Evolutionary conservation across 441 rosid species (phyloP).

Genomic region (Euphorbia corollata): DNA sequence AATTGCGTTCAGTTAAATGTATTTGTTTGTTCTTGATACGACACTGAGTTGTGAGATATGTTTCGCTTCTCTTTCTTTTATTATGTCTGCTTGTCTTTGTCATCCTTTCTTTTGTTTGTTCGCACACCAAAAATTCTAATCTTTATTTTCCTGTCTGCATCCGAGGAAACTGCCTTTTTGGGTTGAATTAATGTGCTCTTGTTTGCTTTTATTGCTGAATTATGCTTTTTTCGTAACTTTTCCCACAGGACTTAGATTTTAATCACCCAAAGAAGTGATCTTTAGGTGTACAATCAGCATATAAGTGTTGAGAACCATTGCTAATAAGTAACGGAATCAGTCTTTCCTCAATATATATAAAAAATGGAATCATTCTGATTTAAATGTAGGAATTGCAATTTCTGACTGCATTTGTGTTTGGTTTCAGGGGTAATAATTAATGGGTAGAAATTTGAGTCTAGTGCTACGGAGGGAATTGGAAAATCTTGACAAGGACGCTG

Average conservation of each 20-base stretch:
- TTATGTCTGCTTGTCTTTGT: neutral
- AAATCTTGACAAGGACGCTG: slow-evolving; percentile 86
- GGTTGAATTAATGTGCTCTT: too few species aligned
- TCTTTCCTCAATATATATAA: neutral
- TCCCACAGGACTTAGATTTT: neutral
- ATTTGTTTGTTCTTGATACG: neutral
- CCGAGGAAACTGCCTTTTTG: neutral
- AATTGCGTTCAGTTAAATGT: neutral
- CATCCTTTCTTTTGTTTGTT: neutral
- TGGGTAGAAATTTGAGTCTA: slow-evolving; percentile 77
- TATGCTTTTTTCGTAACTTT: neutral
- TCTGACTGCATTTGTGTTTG: slow-evolving; percentile 15
- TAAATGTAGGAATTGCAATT: neutral
- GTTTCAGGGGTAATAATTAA: slow-evolving; percentile 31
- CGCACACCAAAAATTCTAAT: neutral
- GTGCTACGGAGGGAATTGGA: slow-evolving; percentile 62
- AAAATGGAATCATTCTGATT: neutral
- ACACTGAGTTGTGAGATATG: neutral
- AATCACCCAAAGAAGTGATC: too few species aligned
- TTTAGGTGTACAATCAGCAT: neutral
- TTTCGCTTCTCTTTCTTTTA: neutral
- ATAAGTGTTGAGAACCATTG: neutral
- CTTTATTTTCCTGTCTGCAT: neutral
- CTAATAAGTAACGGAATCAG: neutral
- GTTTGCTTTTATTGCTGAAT: neutral